Evolutionary conservation across 202 grass and related monocot genomes (phyloP), one percentile per base, ranked within the genome.

Genomic region (Miscanthus sacchariflorus): DNA sequence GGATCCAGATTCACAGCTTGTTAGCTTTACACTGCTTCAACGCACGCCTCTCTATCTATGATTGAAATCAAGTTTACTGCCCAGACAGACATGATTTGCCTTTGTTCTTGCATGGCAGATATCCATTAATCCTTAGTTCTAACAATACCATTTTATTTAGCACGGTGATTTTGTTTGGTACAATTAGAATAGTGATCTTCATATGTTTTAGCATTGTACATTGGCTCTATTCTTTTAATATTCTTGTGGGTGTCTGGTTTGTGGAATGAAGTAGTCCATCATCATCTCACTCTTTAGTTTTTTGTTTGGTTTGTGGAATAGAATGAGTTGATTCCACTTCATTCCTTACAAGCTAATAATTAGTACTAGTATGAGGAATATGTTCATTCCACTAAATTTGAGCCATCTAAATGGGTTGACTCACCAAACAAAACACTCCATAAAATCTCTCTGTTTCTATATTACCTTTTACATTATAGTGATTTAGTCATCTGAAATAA

Each of bases 81-180:
- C 27, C 13, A 39, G 64, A 36, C 1, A 21, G 46, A 38, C 66
- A 58, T 79, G 56, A n/a, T 78, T 83, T 72, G 15, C 7, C n/a
- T 76, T 86, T 19, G 7, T 15, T 27, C 39, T 45, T 87, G 35
- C 36, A 59, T 79, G 77, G 35, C 12, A 48, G 13, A 33, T 48
- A 17, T 80, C 50, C 3, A 15, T 49, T 73, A 17, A 70, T 2
- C 0, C 58, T 45, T 70, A 15, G 25, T 59, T 76, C 27, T 76
- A 43, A 48, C 3, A n/a, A 70, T 77, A 46, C 70, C 21, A 75
- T 81, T 25, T 58, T 68, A 59, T 39, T 85, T 82, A 72, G 12
- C 14, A 48, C 40, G n/a, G 4, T 48, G 33, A 72, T 72, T 5
- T 72, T 12, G 9, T 79, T 72, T 79, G 56, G 24, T 63, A 67